Base-by-base conservation (phyloP, 1,284 basidiomycete species). In the Sanghuangporus baumii region DNA sequence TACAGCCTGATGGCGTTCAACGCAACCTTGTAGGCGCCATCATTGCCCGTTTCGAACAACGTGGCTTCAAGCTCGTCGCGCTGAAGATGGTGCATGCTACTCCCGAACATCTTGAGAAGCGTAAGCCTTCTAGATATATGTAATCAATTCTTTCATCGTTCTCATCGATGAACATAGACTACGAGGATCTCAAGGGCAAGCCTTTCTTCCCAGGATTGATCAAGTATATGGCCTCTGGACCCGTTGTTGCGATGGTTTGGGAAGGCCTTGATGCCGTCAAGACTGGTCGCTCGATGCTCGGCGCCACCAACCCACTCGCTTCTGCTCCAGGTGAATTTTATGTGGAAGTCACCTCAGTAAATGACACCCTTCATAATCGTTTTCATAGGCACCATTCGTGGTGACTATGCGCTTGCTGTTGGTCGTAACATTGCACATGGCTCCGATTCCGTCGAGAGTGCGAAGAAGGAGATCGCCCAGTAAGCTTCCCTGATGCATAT, bases 161-260 rank as follows among this genome's bases (percentile, higher is more conserved):
- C 56, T 57, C 48, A 58, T 51, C 59, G 60, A 59, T 59, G 62
- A 60, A 23, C 55, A 67, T 74, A 93, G 96, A 98, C 86, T 98
- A 98, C 77, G 88, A 83, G 69, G 95, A 98, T 80, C 91, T 97
- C 79, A 87, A 84, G 74, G 86, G 81, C 71, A 96, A 95, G 84
- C 72, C 84, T 62, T 98, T 98, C 88, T 98, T 97, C 88, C 89
- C 91, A 68, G 88, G 89, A 68, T 78, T 98, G 71, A 89, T 96
- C 83, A 88, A 87, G 74, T 97, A 97, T 85, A 93, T 98, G 96
- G 84, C 87, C 63, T 87, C 93, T 67, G 96, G 96, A 67, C 96
- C 96, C 70, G 96, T 99, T 70, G 89, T 97, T 72, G 93, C 85
- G 73, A 97, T 98, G 88, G 96, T 96, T 72, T 98, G 94, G 86